Conservation (phyloP, 2,329 filamentous ascomycete species). For the Periconia sp. region DNA sequence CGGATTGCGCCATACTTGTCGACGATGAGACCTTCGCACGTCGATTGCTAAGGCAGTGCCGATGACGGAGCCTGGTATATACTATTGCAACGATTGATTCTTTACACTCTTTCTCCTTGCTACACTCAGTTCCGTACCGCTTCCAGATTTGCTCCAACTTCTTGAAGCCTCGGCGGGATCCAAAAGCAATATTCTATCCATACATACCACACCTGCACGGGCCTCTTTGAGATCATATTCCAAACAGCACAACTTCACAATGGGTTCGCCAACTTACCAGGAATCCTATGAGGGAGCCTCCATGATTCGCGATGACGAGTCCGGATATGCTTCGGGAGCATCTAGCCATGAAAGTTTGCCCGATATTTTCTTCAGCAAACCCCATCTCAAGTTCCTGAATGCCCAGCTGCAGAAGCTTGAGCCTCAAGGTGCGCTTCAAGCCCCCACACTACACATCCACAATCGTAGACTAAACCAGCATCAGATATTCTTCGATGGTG, state of each 20-base stretch:
- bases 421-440: constrained; percentile 65
- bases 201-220: not conserved
- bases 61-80: constrained; percentile 11
- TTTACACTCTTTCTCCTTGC: not conserved
- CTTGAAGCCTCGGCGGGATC: not conserved
- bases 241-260: no score
- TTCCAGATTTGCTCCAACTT: constrained; percentile 1
- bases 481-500: constrained; percentile 88
- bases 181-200: not conserved
- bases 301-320: constrained; percentile 63
- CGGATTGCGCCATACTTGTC: constrained; percentile 18
- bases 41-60: constrained; percentile 10
- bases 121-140: not conserved
- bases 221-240: not conserved
- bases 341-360: constrained; percentile 70
- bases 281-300: constrained; percentile 33
- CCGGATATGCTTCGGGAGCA: constrained; percentile 79
- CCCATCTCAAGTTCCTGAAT: constrained; percentile 91
- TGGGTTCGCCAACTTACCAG: no score
- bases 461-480: constrained; percentile 29
- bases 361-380: constrained; percentile 82
- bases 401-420: constrained; percentile 84
- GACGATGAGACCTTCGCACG: constrained; percentile 13
- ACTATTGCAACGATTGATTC: constrained; percentile 5
- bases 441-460: constrained; percentile 16